These are phyloP conservation scores for Thymus mandschuricus DNA, from an alignment of 257 asterid genomes.

Conservation along the genomic window DNA sequence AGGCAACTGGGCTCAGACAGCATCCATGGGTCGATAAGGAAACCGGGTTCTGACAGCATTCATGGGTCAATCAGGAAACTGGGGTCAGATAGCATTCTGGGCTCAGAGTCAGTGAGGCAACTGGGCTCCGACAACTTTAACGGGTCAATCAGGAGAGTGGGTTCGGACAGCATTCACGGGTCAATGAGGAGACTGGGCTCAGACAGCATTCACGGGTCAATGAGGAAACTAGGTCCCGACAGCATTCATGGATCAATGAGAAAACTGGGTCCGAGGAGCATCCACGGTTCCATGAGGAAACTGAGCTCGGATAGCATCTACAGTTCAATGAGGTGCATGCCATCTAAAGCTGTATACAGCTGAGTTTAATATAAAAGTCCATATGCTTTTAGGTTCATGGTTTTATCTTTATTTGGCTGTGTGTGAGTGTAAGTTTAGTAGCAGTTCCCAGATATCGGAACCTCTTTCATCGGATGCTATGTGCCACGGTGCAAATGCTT, in stretches of 20 bases:
- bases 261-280: constrained; percentile 5
- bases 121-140: background rate
- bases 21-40: constrained; percentile 21
- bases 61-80: constrained; percentile 17
- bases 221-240: constrained; percentile 3
- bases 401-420: background rate
- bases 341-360: constrained; percentile 24
- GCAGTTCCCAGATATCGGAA: background rate
- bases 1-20: constrained; percentile 8
- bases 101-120: constrained; percentile 2
- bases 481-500: constrained; percentile 1
- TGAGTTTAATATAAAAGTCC: background rate
- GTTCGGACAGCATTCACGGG: constrained; percentile 2
- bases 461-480: background rate
- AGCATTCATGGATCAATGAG: constrained; percentile 20
- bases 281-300: constrained; percentile 25
- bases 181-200: constrained; percentile 13
- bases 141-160: constrained; percentile 4
- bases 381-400: background rate
- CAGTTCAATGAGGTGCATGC: constrained; percentile 23
- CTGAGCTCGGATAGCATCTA: background rate
- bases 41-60: constrained; percentile 6
- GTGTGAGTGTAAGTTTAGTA: background rate
- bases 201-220: background rate
- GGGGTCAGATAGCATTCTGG: constrained; percentile 10